Base-by-base conservation (phyloP, 2,329 filamentous ascomycete genomes). In the Macrophomina pseudophaseolina region DNA sequence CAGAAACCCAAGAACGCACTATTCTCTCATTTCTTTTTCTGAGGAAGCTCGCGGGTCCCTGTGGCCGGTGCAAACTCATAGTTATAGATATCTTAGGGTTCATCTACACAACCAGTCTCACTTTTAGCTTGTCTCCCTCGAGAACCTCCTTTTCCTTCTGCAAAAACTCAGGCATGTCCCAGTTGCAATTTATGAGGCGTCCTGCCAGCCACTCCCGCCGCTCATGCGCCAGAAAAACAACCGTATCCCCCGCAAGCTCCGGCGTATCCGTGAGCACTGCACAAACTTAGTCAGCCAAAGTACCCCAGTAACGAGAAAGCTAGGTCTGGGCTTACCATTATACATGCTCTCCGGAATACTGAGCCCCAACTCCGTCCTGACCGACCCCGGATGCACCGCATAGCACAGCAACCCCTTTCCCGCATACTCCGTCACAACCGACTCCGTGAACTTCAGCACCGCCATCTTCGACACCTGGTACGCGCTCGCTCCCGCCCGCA, bases 381-480 rank as follows among this genome's bases (percentile, higher is more conserved):
- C 71, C 40, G 67, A 71, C 1, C 75, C 75, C 2, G 75, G 75
- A 68, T 77, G 74, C 14, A 77, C 35, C 6, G 66, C 68, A 30
- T 72, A 68, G n/a, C 70, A 70, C 38, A 70, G 67, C 0, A 77
- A 66, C 1, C 75, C 75, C 56, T 72, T 66, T 1, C 11, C 66
- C 0, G 67, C 0, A 5, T 66, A 70, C 63, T 87, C 86, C 0
- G 73, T 74, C 46, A 79, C 75, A 8, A 85, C 69, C 68, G 80
- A 83, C 70, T 87, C 84, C 0, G 80, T 83, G 51, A 87, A 77
- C 11, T 83, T 76, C 12, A 81, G 70, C 32, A 85, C 69, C 2
- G 84, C 85, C 44, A 86, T 74, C 71, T 87, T 87, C 44, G 76
- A 78, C 1, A 78, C 78, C 66, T 81, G 77, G 68, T 87, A 88